These are phyloP conservation scores for Epichloe uncinata DNA, from an alignment of 2,329 filamentous ascomycete species.

Conservation along the genomic window DNA sequence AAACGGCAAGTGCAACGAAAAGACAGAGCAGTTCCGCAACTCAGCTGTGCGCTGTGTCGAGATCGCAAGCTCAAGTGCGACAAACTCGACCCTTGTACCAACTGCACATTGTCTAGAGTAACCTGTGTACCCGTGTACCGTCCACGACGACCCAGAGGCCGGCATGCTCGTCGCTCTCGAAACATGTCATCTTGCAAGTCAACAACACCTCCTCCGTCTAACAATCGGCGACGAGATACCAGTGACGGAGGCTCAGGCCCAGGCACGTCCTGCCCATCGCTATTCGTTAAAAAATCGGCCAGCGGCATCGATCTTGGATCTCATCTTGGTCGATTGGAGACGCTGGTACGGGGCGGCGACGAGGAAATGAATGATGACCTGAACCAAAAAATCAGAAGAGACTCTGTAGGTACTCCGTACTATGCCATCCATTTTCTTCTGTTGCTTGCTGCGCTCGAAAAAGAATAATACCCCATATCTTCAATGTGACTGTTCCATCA, in stretches of 20 bases:
- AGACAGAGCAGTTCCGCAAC: constrained; percentile 6
- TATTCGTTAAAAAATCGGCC: not conserved
- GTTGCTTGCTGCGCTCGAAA: not conserved
- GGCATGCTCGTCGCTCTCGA: constrained; percentile 8
- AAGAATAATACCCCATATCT: not conserved
- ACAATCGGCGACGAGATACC: not conserved
- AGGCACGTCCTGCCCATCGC: not conserved
- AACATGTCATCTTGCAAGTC: constrained; percentile 1
- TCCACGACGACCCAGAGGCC: constrained; percentile 7
- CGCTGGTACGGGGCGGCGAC: not conserved
- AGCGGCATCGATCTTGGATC: not conserved
- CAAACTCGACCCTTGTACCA: constrained; percentile 11
- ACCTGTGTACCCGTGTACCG: constrained; percentile 9
- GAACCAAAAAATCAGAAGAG: not conserved
- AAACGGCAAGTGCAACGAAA: constrained; percentile 1
- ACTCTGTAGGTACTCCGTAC: not conserved
- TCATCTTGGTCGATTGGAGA: not conserved
- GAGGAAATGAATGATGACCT: not conserved
- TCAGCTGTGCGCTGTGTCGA: constrained; percentile 8
- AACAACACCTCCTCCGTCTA: not conserved
- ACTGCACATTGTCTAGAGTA: constrained; percentile 7
- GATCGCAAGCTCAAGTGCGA: constrained; percentile 13
- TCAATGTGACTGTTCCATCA: not conserved
- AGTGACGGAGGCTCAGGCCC: not conserved
- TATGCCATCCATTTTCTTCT: not conserved